Conservation (phyloP, 2,329 filamentous ascomycete species). For the Botrytis elliptica region DNA sequence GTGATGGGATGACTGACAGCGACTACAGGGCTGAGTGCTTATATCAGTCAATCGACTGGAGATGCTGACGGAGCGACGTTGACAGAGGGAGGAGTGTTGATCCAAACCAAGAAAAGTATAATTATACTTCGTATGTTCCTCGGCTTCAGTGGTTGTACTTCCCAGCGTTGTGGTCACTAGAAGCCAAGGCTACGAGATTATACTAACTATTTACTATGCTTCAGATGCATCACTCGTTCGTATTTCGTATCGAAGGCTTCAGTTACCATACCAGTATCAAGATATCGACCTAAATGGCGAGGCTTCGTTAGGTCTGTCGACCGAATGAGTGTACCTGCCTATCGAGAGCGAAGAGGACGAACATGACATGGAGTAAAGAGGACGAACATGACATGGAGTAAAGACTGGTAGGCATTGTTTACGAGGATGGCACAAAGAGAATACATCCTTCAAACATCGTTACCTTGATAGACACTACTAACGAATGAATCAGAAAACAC, state of each 20-base stretch:
- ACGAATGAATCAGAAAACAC: too few relatives aligned
- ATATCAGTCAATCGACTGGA: constrained; percentile 48
- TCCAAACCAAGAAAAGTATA: constrained; percentile 44
- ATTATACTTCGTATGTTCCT: not conserved
- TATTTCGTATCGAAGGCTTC: too few relatives aligned
- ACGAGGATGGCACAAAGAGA: not conserved
- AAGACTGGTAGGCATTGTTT: not conserved
- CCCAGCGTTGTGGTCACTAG: too few relatives aligned
- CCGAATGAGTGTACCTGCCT: accelerated
- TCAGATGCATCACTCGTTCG: not conserved
- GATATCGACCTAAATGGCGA: accelerated
- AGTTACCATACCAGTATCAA: not conserved
- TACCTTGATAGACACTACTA: not conserved
- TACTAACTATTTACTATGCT: not conserved
- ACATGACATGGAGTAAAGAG: too few relatives aligned
- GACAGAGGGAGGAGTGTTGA: constrained; percentile 46
- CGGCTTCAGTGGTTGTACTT: too few relatives aligned
- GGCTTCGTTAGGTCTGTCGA: accelerated
- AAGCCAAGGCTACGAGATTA: not conserved
- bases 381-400: not conserved
- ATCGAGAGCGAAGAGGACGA: not conserved
- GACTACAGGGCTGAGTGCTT: constrained; percentile 52
- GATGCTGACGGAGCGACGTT: constrained; percentile 48
- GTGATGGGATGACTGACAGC: constrained; percentile 44
- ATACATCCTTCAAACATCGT: not conserved